A percentile compares a stretch with the other conserved stretches of the same genome.
These are phyloP conservation scores for Nannizziopsis arthrosporioides DNA, from an alignment of 2,329 filamentous ascomycete species.

Conservation along the genomic window DNA sequence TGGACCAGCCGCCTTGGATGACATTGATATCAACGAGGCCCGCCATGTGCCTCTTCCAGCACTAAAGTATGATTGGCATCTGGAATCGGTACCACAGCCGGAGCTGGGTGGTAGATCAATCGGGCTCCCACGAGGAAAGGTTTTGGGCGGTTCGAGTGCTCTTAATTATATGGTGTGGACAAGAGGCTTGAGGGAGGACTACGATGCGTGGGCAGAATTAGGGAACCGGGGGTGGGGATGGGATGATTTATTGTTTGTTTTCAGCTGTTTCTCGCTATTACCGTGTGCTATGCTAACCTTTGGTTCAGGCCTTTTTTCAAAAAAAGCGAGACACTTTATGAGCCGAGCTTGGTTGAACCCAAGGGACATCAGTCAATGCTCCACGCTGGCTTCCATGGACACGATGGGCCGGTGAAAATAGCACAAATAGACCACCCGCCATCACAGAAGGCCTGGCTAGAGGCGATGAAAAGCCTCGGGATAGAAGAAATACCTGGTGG, in stretches of 20 bases:
- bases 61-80: conserved; percentile 24
- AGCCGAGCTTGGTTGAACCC: conserved; percentile 21
- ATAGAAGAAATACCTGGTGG: conserved; percentile 29
- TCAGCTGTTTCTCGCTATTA: not conserved
- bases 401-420: conserved; percentile 27
- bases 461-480: conserved; percentile 29
- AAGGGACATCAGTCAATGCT: conserved; percentile 19
- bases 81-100: conserved; percentile 19
- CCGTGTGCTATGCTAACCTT: not conserved
- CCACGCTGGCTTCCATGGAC: conserved; percentile 18
- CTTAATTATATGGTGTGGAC: conserved; percentile 25
- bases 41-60: conserved; percentile 16
- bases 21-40: conserved; percentile 19
- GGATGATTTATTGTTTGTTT: conserved; percentile 13
- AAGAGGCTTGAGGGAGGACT: conserved; percentile 20
- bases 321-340: conserved; percentile 37
- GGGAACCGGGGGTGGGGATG: conserved; percentile 24
- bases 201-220: conserved; percentile 23
- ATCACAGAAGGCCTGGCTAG: conserved; percentile 37
- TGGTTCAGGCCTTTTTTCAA: conserved; percentile 42
- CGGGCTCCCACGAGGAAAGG: conserved; percentile 19
- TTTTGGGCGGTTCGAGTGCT: conserved; percentile 24
- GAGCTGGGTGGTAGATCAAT: conserved; percentile 9
- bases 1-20: conserved; percentile 25
- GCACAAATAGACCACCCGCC: conserved; percentile 15